Base-by-base conservation (phyloP, 2,329 filamentous ascomycete species). In the Cucurbitaria berberidis region DNA sequence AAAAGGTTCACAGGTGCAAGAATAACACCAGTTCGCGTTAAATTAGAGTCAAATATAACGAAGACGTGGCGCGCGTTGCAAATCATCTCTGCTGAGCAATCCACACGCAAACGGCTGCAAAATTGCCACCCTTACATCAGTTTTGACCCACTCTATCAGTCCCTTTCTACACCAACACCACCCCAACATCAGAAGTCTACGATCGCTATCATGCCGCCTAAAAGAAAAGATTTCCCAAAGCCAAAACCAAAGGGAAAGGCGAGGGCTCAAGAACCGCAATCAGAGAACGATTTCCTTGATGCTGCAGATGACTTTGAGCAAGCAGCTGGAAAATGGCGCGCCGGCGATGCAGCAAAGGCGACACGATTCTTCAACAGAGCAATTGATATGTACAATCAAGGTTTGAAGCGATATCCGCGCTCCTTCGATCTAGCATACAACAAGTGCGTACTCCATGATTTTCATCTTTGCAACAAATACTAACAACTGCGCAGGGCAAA, bases 401-500 rank as follows among this genome's bases (percentile, higher is more conserved):
- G 86, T 11, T 68, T 91, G 27, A 75, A 77, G 43, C 84, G 79
- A 54, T 86, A 85, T 67, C 86, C 87, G 1, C 67, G 70, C 9
- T 86, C 81, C 18, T 87, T 90, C 73, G 89, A 91, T 73, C 78
- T 91, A 30, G 87, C 88, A 10, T 91, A 91, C 71, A 91, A 91
- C 72, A 90, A 89, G 84, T 87, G 73, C 63, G 81, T 75, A 5
- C 9, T 4, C 3, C 11, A 8, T 5, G 13, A n/a, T 2, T 3
- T 8, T 36, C 21, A 22, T n/a, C 15, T 29, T 2, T 11, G 6
- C 2, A 1, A 2, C 9, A 22, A 21, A 16, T 48, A 19, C 48
- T 63, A 15, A 63, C n/a, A 24, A n/a, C 15, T 5, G 51, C 36
- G 5, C 55, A 88, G 85, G 75, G 88, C 88, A 22, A 82, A 87